Conservation (phyloP, 306 rosid genomes). For the Dryas drummondii region DNA sequence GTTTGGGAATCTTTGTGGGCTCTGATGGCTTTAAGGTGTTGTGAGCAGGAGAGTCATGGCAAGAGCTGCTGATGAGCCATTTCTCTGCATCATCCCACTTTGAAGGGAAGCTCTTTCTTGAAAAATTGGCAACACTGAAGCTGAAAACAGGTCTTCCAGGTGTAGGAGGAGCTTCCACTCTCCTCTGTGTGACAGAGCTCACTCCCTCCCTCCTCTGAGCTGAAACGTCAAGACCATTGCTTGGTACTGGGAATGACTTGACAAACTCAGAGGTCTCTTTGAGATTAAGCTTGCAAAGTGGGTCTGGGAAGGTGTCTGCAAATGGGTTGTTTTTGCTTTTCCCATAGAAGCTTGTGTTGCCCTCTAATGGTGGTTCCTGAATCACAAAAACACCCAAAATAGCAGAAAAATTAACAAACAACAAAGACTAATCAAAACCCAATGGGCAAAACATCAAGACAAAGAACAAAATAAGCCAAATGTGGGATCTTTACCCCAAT, state of each 20-base stretch:
- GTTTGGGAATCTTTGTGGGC: slow-evolving; percentile 43
- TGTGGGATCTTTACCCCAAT: slow-evolving; percentile 47
- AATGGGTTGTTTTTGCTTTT: slow-evolving; percentile 61
- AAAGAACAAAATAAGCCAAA: slow-evolving; percentile 6
- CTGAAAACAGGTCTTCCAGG: slow-evolving; percentile 92
- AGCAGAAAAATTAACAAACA: not conserved
- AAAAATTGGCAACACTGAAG: slow-evolving; percentile 57
- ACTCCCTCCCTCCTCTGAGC: slow-evolving; percentile 50
- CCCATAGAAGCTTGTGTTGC: slow-evolving; percentile 51
- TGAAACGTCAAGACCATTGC: slow-evolving; percentile 24
- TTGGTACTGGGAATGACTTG: slow-evolving; percentile 73
- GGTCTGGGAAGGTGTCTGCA: slow-evolving; percentile 67
- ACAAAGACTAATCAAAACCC: slow-evolving; percentile 1
- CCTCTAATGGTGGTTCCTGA: slow-evolving; percentile 59
- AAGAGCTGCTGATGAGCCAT: slow-evolving; percentile 81
- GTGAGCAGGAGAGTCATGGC: slow-evolving; percentile 91
- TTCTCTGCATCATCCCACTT: slow-evolving; percentile 99
- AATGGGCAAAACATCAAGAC: not conserved
- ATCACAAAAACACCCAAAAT: slow-evolving; percentile 21
- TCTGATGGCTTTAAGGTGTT: slow-evolving; percentile 41
- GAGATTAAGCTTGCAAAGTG: slow-evolving; percentile 88
- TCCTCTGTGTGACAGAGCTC: slow-evolving; percentile 47
- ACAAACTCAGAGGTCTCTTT: slow-evolving; percentile 96
- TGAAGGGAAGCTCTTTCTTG: slow-evolving; percentile 80
- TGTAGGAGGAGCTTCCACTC: slow-evolving; percentile 71